These are phyloP conservation scores for Metschnikowia colocasiae DNA, from an alignment of 805 yeast species.

Conservation along the genomic window DNA sequence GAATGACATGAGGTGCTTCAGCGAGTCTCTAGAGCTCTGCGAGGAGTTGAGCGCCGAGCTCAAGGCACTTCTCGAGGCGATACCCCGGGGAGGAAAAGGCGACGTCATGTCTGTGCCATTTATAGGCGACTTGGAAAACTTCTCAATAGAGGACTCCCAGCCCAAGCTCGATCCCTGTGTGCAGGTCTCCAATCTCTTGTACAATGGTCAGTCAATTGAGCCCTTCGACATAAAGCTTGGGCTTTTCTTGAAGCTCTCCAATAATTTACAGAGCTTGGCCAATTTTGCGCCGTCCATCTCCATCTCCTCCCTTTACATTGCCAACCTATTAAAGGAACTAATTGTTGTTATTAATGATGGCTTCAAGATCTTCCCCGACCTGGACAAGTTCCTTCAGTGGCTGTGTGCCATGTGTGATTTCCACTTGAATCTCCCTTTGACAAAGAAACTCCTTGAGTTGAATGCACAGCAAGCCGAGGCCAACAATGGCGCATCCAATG, in stretches of 20 bases:
- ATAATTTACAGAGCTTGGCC: slow-evolving; percentile 36
- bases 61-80: slow-evolving; percentile 6
- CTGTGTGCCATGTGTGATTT: slow-evolving; percentile 38
- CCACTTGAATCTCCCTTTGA: slow-evolving; percentile 28
- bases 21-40: slow-evolving; percentile 57
- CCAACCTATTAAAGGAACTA: slow-evolving; percentile 36
- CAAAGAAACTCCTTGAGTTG: slow-evolving; percentile 25
- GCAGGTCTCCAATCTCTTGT: slow-evolving; percentile 8
- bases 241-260: slow-evolving; percentile 36
- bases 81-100: not conserved
- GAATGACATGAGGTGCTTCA: slow-evolving; percentile 52
- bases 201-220: slow-evolving; percentile 10
- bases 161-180: slow-evolving; percentile 7
- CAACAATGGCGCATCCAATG: slow-evolving; percentile 13
- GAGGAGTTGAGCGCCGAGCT: slow-evolving; percentile 38
- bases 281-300: slow-evolving; percentile 37
- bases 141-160: slow-evolving; percentile 9
- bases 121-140: slow-evolving; percentile 5
- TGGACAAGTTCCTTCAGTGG: slow-evolving; percentile 35
- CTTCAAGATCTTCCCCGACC: slow-evolving; percentile 18
- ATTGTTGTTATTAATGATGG: slow-evolving; percentile 41
- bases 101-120: slow-evolving; percentile 2
- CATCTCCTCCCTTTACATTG: slow-evolving; percentile 37
- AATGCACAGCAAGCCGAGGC: slow-evolving; percentile 12
- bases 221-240: slow-evolving; percentile 12